Evolutionary conservation across 257 asterid genomes (phyloP).

Genomic region (Haberlea rhodopensis): DNA sequence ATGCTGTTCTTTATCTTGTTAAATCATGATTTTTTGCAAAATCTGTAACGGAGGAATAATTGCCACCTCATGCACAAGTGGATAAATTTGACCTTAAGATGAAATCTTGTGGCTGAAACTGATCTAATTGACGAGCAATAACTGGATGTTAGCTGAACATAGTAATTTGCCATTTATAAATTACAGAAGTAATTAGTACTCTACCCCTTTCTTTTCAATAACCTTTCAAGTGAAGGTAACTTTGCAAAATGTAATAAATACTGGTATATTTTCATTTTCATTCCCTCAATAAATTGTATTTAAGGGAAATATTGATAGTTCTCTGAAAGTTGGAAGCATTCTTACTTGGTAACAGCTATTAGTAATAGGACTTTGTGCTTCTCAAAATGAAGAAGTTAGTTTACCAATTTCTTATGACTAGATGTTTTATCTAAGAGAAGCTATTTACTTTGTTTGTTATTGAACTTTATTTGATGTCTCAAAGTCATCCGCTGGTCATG

Average conservation of each 20-base stretch:
- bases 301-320: no score
- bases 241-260: no score
- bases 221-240: no score
- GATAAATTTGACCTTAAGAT: neutral
- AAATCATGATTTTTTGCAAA: neutral
- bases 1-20: slow-evolving; percentile 24
- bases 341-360: neutral
- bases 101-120: neutral
- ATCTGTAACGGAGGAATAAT: neutral
- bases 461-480: neutral
- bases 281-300: no score
- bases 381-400: neutral
- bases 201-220: neutral
- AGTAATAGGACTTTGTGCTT: neutral
- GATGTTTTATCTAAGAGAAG: neutral
- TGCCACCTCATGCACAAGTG: neutral
- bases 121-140: neutral
- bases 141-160: neutral
- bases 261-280: no score
- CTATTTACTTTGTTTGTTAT: no score
- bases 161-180: no score
- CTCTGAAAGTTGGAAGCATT: no score
- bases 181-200: neutral
- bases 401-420: neutral
- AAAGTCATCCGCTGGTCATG: neutral